Conservation (phyloP, 2,329 filamentous ascomycete genomes). For the Dichotomopilus funicola region DNA sequence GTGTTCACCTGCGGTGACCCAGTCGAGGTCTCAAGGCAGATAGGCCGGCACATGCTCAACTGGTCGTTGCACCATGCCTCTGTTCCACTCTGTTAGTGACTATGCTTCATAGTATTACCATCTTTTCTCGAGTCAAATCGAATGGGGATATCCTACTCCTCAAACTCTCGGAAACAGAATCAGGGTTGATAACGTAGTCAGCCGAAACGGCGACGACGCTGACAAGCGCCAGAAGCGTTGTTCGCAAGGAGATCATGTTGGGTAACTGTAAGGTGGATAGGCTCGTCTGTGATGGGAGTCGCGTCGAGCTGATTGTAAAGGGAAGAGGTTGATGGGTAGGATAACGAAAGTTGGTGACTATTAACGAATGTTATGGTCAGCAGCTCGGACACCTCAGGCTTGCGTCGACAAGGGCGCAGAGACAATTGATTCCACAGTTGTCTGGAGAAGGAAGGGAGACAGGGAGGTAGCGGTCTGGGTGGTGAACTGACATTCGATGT, state of each 20-base stretch:
- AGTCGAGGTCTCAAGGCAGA: conserved; percentile 57
- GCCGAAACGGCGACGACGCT: conserved; percentile 48
- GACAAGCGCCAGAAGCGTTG: conserved; percentile 48
- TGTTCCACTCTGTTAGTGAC: conserved; percentile 23
- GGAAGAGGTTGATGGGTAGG: no score
- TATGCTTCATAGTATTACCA: conserved; percentile 5
- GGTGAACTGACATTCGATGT: conserved; percentile 1
- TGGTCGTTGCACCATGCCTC: conserved; percentile 62
- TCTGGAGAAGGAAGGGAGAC: not conserved
- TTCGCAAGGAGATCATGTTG: conserved; percentile 50
- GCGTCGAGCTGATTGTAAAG: no score
- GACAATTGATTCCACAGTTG: no score
- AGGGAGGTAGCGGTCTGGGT: not conserved
- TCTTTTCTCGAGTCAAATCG: not conserved
- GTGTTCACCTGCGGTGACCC: conserved; percentile 53
- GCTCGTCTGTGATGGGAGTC: not conserved
- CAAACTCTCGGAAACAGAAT: conserved; percentile 45
- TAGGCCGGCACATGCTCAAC: conserved; percentile 58
- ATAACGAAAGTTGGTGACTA: no score
- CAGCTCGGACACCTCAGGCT: no score
- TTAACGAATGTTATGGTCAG: no score
- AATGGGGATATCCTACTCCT: conserved; percentile 40
- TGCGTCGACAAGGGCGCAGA: no score
- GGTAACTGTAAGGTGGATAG: not conserved
- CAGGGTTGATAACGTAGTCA: conserved; percentile 57